Conservation (phyloP, 306 rosid species). For the Erythrophleum fordii region DNA sequence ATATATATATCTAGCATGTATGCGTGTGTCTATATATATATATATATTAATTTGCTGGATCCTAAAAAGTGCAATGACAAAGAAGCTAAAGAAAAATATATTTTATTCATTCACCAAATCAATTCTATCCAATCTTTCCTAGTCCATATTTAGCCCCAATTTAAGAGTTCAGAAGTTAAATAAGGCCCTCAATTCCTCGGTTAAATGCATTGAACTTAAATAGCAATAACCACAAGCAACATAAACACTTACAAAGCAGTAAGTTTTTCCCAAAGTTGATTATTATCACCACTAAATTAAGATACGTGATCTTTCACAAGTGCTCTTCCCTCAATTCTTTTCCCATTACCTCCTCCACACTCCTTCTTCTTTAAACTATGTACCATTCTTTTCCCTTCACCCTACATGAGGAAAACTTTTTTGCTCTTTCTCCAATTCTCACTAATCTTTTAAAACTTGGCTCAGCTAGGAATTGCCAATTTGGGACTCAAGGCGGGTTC, state of each 20-base stretch:
- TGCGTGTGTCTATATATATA: too few relatives aligned
- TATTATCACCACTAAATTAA: slow-evolving; percentile 45
- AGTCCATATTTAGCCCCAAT: not conserved
- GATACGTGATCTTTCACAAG: slow-evolving; percentile 65
- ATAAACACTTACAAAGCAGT: slow-evolving; percentile 77
- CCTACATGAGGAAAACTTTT: not conserved
- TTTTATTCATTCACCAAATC: not conserved
- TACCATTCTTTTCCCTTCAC: slow-evolving; percentile 55
- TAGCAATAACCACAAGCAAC: slow-evolving; percentile 21
- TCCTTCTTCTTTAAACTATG: slow-evolving; percentile 84
- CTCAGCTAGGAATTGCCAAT: not conserved
- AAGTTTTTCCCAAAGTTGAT: slow-evolving; percentile 82
- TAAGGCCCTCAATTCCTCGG: not conserved
- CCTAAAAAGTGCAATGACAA: too few relatives aligned
- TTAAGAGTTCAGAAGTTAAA: not conserved
- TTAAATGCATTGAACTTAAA: not conserved
- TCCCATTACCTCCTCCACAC: slow-evolving; percentile 67
- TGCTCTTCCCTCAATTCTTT: slow-evolving; percentile 69
- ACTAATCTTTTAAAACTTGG: not conserved
- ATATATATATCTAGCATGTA: too few relatives aligned
- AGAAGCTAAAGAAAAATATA: not conserved
- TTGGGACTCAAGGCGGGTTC: not conserved
- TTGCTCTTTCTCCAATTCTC: slow-evolving; percentile 13
- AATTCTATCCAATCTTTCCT: not conserved
- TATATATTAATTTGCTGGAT: too few relatives aligned